Base-by-base conservation (phyloP, 192 early-diverging fungal species). In the Entomortierella chlamydospora region DNA sequence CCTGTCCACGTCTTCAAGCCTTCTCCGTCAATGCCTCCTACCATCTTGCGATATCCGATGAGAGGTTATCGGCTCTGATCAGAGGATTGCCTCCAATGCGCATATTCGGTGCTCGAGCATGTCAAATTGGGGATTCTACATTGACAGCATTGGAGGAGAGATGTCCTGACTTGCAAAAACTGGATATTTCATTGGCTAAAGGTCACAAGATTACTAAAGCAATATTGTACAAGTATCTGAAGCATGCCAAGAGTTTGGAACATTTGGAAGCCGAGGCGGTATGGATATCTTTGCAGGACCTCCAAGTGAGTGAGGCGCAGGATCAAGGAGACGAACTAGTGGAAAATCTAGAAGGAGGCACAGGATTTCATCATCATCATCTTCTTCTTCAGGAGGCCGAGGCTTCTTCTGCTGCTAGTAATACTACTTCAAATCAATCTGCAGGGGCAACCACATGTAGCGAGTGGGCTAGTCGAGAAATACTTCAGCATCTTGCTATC, bases 11-110 rank as follows among this genome's bases (percentile, higher is more conserved):
- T n/a, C 58, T 74, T 11, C 25, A 30, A 12, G 26, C 20, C 15
- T 74, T 74, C 33, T 28, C 57, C 7, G 67, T 74, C 64, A 74
- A 74, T 25, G n/a, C n/a, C n/a, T n/a, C n/a, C n/a, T n/a, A n/a
- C 15, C 64, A 11, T 66, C 72, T 0, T 61, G 29, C 11, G 11
- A 53, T 10, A 37, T 22, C 18, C 31, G 72, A 74, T 4, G 64
- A 67, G 18, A 4, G 43, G 7, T 58, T 74, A 9, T n/a, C 58
- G 4, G 39, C 50, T 12, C 25, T 74, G 25, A 25, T 74, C 10
- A 20, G 17, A 4, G 11, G 17, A 41, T 45, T 60, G 39, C 25
- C 26, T 11, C 59, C 72, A 13, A 20, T 74, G 28, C 58, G 51
- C 3, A 33, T 29, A 9, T 74, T 74, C n/a, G 58, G 64, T 23